These are phyloP conservation scores for Podila horticola DNA, from an alignment of 192 early-diverging fungal genomes.

Conservation along the genomic window DNA sequence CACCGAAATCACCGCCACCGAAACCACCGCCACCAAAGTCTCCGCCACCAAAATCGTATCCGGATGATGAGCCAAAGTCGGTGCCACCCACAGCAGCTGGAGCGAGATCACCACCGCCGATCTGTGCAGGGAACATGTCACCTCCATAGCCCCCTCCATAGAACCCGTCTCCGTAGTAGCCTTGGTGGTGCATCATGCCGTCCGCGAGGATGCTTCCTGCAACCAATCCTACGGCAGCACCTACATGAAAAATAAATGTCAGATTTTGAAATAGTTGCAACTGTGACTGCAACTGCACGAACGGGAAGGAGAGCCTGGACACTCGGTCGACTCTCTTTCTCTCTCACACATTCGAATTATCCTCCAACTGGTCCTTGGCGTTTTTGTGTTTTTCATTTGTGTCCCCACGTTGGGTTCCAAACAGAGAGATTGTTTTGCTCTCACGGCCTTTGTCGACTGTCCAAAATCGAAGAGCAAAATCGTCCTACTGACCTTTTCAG, in stretches of 20 bases:
- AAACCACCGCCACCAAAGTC: constrained; percentile 18
- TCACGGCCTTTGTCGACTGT: no score
- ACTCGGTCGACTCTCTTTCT: no score
- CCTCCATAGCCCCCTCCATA: constrained; percentile 17
- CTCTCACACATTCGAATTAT: constrained; percentile 12
- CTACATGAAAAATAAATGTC: constrained; percentile 4
- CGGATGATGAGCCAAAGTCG: neutral
- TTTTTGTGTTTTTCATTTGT: neutral
- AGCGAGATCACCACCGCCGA: neutral
- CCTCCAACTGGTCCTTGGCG: neutral
- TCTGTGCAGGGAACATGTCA: constrained; percentile 16
- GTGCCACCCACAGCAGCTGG: neutral
- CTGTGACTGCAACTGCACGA: no score
- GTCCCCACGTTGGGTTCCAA: neutral
- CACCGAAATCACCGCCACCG: constrained; percentile 34
- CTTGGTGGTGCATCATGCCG: constrained; percentile 13
- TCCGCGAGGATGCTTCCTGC: constrained; percentile 21
- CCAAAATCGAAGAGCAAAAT: neutral
- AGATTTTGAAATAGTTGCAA: neutral
- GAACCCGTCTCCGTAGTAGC: constrained; percentile 1
- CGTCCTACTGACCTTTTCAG: no score
- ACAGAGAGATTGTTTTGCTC: neutral
- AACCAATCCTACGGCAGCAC: constrained; percentile 36
- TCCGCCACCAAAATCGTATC: constrained; percentile 4
- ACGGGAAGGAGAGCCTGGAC: no score